Evolutionary conservation across 2,329 filamentous ascomycete genomes (phyloP), one percentile per base, ranked within the genome.

Genomic region (Fusarium pininemorale): DNA sequence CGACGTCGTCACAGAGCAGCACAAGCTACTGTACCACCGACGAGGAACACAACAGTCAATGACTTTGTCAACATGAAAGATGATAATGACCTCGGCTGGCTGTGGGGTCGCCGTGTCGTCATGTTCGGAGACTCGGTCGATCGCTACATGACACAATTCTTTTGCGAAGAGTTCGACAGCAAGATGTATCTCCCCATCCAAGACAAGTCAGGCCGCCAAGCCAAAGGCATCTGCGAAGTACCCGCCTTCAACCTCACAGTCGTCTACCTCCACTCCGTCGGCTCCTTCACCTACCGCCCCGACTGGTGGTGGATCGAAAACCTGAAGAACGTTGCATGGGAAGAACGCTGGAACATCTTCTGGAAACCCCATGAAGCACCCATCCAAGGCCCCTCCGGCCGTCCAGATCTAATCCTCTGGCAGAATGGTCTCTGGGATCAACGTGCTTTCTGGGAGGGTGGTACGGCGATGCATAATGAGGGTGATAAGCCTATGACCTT

Each of bases 251-350:
- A 75, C 39, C 47, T 75, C 14, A 75, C 69, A 0, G 22, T 75
- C 0, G 47, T 71, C 1, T 73, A 75, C 53, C 57, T 65, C 28
- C 73, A 75, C 32, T 68, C 66, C 2, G 62, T 72, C 20, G 73
- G 72, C 14, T 75, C 73, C 1, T 75, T 66, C 18, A 75, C 65
- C 26, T 70, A 75, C 39, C 30, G 67, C 16, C 73, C 73, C 1
- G 57, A 75, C 47, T 75, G 73, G 73, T 75, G 73, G 73, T 75
- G 72, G 73, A 75, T 75, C 7, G 39, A 73, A 4, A 66, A 72
- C 11, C 59, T 75, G 26, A 73, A 75, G 26, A 42, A 68, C 9
- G 60, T 75, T 3, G 61, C 72, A 0, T 74, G 65, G 60, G 72
- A 74, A 51, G 71, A 74, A 30, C 47, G 71, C 1, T 75, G 69